These are phyloP conservation scores for Trapa incisa DNA, from an alignment of 345 rosid species.

Conservation along the genomic window DNA sequence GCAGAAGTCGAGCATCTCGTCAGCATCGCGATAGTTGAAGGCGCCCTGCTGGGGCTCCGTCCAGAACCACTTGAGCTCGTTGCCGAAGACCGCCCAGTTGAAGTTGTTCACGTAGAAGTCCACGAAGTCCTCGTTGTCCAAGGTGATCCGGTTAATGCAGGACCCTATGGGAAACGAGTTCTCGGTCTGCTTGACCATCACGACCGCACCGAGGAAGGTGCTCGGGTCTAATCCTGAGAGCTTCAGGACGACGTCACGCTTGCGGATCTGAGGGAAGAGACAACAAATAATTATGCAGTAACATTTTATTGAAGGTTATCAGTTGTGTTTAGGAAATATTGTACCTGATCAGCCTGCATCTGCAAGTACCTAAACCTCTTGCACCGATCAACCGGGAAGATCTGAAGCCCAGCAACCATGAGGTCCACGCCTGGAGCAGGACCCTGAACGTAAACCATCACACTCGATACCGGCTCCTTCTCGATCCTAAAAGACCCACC, in stretches of 20 bases:
- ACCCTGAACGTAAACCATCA: conserved; percentile 80
- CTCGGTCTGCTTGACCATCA: conserved; percentile 51
- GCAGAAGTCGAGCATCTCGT: conserved; percentile 74
- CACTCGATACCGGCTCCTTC: conserved; percentile 50
- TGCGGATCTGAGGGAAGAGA: conserved; percentile 46
- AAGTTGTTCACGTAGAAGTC: conserved; percentile 60
- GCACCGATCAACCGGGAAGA: conserved; percentile 58
- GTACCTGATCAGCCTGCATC: conserved; percentile 60
- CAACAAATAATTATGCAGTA: background rate
- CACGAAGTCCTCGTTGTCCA: conserved; percentile 86
- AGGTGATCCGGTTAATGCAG: conserved; percentile 65
- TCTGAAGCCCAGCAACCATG: conserved; percentile 76
- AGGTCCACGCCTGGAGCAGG: conserved; percentile 66
- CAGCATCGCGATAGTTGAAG: conserved; percentile 72
- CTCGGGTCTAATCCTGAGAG: conserved; percentile 35
- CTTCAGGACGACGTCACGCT: conserved; percentile 61
- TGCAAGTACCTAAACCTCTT: conserved; percentile 52
- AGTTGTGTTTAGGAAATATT: background rate
- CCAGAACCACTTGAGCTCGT: conserved; percentile 97
- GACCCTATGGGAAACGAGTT: conserved; percentile 79
- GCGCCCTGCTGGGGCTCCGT: conserved; percentile 76
- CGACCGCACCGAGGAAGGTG: conserved; percentile 31
- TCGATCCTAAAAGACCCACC: conserved; percentile 90
- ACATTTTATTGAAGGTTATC: background rate
- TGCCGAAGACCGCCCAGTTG: conserved; percentile 90